These are phyloP conservation scores for Sodiomyces alkalinus DNA, from an alignment of 2,329 filamentous ascomycete genomes.

Conservation along the genomic window DNA sequence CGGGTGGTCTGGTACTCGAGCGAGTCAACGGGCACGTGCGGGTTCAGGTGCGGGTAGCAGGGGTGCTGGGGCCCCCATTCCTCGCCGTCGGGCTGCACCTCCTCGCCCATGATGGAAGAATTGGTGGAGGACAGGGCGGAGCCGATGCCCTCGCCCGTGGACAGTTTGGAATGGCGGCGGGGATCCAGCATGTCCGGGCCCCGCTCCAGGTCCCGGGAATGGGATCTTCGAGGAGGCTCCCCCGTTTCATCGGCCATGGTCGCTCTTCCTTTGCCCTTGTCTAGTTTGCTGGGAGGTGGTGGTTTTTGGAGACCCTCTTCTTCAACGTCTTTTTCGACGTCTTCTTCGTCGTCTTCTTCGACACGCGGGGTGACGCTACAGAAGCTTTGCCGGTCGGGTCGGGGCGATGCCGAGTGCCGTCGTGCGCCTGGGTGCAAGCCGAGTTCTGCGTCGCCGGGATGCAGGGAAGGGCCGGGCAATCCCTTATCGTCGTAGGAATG, in stretches of 20 bases:
- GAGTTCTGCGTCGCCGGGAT: conserved; percentile 9
- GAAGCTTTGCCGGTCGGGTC: conserved; percentile 14
- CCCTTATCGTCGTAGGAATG: conserved; percentile 33
- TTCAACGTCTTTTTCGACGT: too few species aligned
- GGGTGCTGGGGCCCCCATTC: conserved; percentile 91
- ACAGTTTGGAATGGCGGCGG: conserved; percentile 31
- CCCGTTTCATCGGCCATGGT: conserved; percentile 27
- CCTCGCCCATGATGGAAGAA: conserved; percentile 48
- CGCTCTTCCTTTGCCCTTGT: conserved; percentile 37
- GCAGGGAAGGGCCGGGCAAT: conserved; percentile 4
- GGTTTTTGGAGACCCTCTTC: too few species aligned
- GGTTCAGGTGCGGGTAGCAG: conserved; percentile 86
- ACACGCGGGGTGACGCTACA: conserved; percentile 13
- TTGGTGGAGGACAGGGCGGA: conserved; percentile 40
- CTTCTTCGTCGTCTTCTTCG: conserved; percentile 5
- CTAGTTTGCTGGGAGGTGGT: conserved; percentile 13
- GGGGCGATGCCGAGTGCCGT: too few species aligned
- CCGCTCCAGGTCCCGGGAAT: conserved; percentile 38
- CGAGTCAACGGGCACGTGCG: conserved; percentile 70
- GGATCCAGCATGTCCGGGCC: conserved; percentile 28
- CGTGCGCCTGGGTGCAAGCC: too few species aligned
- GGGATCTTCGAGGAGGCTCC: conserved; percentile 21
- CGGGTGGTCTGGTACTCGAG: conserved; percentile 63
- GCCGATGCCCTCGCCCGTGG: conserved; percentile 34
- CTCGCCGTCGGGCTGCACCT: conserved; percentile 53